phyloP scores from a whole-genome alignment of 805 yeast genomes.

The Candida alai region DNA sequence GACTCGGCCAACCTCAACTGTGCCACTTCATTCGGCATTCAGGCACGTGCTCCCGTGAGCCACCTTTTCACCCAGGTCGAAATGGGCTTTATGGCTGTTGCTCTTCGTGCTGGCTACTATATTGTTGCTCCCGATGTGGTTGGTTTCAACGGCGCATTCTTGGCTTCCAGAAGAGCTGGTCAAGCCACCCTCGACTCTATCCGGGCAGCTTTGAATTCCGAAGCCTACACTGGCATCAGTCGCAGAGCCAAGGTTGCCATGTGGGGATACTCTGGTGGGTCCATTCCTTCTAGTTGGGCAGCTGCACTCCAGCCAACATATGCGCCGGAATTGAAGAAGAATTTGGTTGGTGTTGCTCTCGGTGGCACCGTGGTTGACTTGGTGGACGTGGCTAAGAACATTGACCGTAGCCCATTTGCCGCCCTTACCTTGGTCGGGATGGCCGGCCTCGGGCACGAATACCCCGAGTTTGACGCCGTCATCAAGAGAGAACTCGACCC shows the following conservation, averaged over 20 bases:
- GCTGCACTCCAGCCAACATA: conserved; percentile 32
- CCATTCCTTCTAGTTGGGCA: conserved; percentile 37
- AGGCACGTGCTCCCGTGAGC: conserved; percentile 11
- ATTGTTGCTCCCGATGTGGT: conserved; percentile 33
- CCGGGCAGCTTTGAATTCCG: conserved; percentile 21
- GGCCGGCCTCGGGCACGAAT: conserved; percentile 28
- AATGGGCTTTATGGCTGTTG: conserved; percentile 16
- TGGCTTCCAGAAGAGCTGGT: conserved; percentile 29
- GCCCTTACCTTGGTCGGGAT: conserved; percentile 29
- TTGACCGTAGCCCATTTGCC: conserved; percentile 24
- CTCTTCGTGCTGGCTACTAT: conserved; percentile 27
- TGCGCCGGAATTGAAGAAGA: conserved; percentile 28
- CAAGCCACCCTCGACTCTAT: conserved; percentile 28
- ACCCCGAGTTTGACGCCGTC: conserved; percentile 16
- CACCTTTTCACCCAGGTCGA: conserved; percentile 16
- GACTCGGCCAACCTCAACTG: conserved; percentile 25
- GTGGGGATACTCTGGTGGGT: conserved; percentile 41
- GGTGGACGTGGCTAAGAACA: conserved; percentile 21
- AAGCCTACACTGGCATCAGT: conserved; percentile 17
- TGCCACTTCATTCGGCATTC: conserved; percentile 23
- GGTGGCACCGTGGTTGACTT: conserved; percentile 38
- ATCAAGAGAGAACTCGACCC: conserved; percentile 1
- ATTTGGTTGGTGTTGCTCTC: conserved; percentile 27
- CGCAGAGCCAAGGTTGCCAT: conserved; percentile 19
- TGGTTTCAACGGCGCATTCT: conserved; percentile 29